phyloP scores from a whole-genome alignment of 2,329 filamentous ascomycete species.

The Hymenoscyphus fructigenus region DNA sequence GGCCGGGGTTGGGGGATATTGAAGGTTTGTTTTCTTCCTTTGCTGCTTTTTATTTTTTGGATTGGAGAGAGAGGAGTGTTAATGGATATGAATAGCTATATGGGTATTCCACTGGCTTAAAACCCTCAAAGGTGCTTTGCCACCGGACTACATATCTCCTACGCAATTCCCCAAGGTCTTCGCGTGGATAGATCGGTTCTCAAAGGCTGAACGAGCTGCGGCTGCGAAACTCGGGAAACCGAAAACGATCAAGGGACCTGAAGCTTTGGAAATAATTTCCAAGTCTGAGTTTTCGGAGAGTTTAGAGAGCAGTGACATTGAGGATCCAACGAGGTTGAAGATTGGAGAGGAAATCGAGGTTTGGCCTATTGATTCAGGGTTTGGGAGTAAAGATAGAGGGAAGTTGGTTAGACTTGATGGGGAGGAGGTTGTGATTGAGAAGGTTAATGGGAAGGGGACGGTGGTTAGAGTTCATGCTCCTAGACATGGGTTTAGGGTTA shows the following conservation, averaged over 20 bases:
- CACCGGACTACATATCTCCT: slow-evolving; percentile 50
- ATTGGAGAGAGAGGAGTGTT: not conserved
- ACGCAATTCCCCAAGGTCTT: slow-evolving; percentile 58
- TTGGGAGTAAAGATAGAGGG: slow-evolving; percentile 57
- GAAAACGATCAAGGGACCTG: slow-evolving; percentile 49
- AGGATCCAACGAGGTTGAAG: slow-evolving; percentile 55
- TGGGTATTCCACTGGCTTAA: slow-evolving; percentile 69
- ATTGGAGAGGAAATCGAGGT: slow-evolving; percentile 55
- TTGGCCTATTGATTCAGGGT: slow-evolving; percentile 63
- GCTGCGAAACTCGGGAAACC: slow-evolving; percentile 41
- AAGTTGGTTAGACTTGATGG: slow-evolving; percentile 50
- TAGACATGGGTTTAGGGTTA: slow-evolving; percentile 56
- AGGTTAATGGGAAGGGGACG: slow-evolving; percentile 41
- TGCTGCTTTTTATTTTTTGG: not conserved
- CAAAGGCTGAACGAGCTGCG: slow-evolving; percentile 45
- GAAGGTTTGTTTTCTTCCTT: slow-evolving; percentile 45
- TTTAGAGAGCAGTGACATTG: slow-evolving; percentile 37
- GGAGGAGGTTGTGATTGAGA: slow-evolving; percentile 59
- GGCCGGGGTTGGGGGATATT: slow-evolving; percentile 64
- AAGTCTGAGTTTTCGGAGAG: slow-evolving; percentile 47
- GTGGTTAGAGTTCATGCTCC: slow-evolving; percentile 60
- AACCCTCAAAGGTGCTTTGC: slow-evolving; percentile 54
- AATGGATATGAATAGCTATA: slow-evolving; percentile 41
- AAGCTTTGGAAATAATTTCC: slow-evolving; percentile 51
- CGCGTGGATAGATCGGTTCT: slow-evolving; percentile 65